These are phyloP conservation scores for Notholithocarpus densiflorus DNA, from an alignment of 306 rosid species.

Conservation along the genomic window DNA sequence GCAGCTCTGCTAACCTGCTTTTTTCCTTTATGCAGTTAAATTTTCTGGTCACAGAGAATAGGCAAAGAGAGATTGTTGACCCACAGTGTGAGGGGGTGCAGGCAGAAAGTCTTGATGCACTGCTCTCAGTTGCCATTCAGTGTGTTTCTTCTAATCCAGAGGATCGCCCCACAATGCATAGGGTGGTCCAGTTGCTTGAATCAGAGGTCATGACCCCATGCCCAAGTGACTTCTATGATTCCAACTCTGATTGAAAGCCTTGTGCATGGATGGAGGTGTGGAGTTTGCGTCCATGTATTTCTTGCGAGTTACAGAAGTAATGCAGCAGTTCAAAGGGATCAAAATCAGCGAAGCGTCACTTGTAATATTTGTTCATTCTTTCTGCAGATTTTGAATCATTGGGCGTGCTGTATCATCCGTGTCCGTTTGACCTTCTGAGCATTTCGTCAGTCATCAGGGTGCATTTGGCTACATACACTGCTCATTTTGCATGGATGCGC, in stretches of 20 bases:
- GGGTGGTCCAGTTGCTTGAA: constrained; percentile 92
- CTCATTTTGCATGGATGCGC: constrained; percentile 25
- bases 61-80: constrained; percentile 82
- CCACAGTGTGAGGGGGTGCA: constrained; percentile 80
- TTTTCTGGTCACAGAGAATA: constrained; percentile 75
- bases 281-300: constrained; percentile 25
- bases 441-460: constrained; percentile 8
- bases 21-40: constrained; percentile 59
- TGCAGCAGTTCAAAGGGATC: constrained; percentile 20
- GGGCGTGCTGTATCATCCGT: constrained; percentile 25
- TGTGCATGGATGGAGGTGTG: constrained; percentile 14
- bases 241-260: constrained; percentile 62
- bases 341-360: constrained; percentile 23
- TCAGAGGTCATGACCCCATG: constrained; percentile 96
- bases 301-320: constrained; percentile 23
- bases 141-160: constrained; percentile 91
- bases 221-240: constrained; percentile 92
- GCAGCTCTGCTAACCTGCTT: constrained; percentile 23
- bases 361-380: constrained; percentile 40
- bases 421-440: constrained; percentile 21
- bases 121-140: constrained; percentile 77
- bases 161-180: constrained; percentile 95
- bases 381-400: constrained; percentile 29
- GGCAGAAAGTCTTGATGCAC: constrained; percentile 83
- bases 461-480: constrained; percentile 3